Percentiles rank a stretch among this genome's conserved stretches.
These are phyloP conservation scores for Ophiostoma angusticollis DNA, from an alignment of 2,329 filamentous ascomycete species.

Conservation along the genomic window DNA sequence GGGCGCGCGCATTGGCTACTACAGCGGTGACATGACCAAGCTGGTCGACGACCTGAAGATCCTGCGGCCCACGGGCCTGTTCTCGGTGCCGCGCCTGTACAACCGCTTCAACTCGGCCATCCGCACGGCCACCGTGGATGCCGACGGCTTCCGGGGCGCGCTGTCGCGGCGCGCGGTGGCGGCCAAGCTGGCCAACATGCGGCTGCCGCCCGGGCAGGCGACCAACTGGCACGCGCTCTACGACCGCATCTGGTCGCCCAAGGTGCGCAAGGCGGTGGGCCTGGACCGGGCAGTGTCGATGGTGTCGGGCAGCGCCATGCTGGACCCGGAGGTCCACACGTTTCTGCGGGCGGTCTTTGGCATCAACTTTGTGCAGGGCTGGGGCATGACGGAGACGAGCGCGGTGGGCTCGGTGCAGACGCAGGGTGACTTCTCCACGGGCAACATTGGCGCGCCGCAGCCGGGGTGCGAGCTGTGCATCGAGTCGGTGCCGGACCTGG, in stretches of 20 bases:
- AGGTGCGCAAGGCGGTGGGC: conserved; percentile 72
- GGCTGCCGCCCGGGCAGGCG: conserved; percentile 57
- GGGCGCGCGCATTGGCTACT: conserved; percentile 73
- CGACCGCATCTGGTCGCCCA: conserved; percentile 81
- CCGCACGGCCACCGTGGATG: conserved; percentile 64
- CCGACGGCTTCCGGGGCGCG: conserved; percentile 65
- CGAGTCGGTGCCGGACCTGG: conserved; percentile 82
- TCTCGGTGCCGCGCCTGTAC: conserved; percentile 82
- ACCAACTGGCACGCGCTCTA: conserved; percentile 67
- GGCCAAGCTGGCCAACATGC: conserved; percentile 69
- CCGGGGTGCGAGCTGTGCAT: conserved; percentile 63
- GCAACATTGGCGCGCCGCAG: conserved; percentile 68
- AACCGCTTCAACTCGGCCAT: conserved; percentile 82
- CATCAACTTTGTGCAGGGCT: conserved; percentile 73
- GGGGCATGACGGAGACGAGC: conserved; percentile 89
- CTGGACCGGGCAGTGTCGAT: conserved; percentile 60
- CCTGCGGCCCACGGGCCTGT: conserved; percentile 68
- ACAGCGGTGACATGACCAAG: conserved; percentile 78
- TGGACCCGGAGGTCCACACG: conserved; percentile 77
- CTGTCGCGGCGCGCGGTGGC: conserved; percentile 68
- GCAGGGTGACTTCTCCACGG: conserved; percentile 56
- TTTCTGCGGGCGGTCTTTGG: conserved; percentile 78
- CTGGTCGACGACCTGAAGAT: conserved; percentile 86
- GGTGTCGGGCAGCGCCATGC: conserved; percentile 79
- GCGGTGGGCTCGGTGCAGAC: conserved; percentile 61